Conservation (phyloP, 179 eudicot species). For the Heliamphora pulchella region DNA sequence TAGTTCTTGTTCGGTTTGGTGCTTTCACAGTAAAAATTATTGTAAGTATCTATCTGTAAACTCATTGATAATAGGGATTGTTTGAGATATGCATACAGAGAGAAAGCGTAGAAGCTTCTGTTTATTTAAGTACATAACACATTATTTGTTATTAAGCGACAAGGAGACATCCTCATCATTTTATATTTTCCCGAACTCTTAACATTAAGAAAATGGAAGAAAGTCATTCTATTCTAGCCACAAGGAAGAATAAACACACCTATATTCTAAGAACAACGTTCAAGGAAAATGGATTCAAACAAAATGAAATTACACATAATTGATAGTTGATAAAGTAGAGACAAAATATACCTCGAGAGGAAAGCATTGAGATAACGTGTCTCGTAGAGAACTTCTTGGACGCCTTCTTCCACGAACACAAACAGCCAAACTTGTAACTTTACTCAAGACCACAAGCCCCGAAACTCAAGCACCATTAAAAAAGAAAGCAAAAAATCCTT, state of each 20-base stretch:
- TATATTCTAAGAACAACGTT: background rate
- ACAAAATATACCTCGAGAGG: too few species aligned
- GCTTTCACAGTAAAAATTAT: constrained; percentile 62
- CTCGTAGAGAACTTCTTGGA: accelerated
- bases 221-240: background rate
- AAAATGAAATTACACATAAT: too few species aligned
- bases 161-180: background rate
- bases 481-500: too few species aligned
- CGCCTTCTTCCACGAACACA: too few species aligned
- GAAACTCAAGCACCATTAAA: too few species aligned
- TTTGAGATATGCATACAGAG: background rate
- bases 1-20: constrained; percentile 36
- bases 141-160: background rate
- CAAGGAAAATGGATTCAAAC: background rate
- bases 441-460: too few species aligned
- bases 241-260: background rate
- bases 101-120: too few species aligned
- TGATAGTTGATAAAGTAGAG: too few species aligned
- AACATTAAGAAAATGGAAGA: background rate
- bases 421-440: accelerated
- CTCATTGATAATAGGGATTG: background rate
- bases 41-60: constrained; percentile 82
- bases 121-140: too few species aligned
- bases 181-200: background rate
- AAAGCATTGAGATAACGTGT: too few species aligned